Base-by-base conservation (phyloP, 345 rosid genomes). In the Syzygium aromaticum region DNA sequence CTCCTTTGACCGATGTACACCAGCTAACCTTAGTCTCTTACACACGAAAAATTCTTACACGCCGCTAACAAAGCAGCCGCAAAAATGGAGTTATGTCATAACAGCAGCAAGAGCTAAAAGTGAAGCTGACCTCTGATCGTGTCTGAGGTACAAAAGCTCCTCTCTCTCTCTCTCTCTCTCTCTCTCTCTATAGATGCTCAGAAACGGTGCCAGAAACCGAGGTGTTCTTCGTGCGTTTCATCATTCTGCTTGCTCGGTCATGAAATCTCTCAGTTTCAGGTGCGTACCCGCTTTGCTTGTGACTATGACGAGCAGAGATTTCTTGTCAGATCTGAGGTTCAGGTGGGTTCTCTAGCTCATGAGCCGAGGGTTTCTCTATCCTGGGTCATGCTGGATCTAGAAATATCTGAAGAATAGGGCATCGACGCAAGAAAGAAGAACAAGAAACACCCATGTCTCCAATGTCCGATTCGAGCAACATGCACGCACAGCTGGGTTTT, bases 401-500 rank as follows among this genome's bases (percentile, higher is more conserved):
- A 84, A 9, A 27, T 90, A 22, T 53, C 6, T 73, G 49, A 38
- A 38, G 51, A 80, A 51, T 87, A 85, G 88, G 90, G 89, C 82
- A 73, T 73, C 82, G 49, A 38, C 82, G 27, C 49, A 19, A 38
- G 49, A 73, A 38, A 73, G 61, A 85, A 89, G 88, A 89, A 91
- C 90, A 87, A 91, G 89, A 61, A 51, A 61, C 87, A 88, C 93
- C 93, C 93, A 85, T 89, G 30, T 86, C 87, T 88, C 52, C 33
- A 63, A 61, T 92, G 91, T 87, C 85, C 53, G 88, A 86, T 91
- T 89, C 91, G 67, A 84, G 88, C 91, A 85, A 51, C 78, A 85
- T 52, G 88, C 61, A 38, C 33, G 46, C 73, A 73, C 82, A 19
- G 49, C 67, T 85, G 49, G 57, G 73, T 30, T 43, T 85, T 73